A percentile compares a stretch with the other conserved stretches of the same genome.
phyloP scores from a whole-genome alignment of 768 basidiomycete genomes.

The Trametes villosa region DNA sequence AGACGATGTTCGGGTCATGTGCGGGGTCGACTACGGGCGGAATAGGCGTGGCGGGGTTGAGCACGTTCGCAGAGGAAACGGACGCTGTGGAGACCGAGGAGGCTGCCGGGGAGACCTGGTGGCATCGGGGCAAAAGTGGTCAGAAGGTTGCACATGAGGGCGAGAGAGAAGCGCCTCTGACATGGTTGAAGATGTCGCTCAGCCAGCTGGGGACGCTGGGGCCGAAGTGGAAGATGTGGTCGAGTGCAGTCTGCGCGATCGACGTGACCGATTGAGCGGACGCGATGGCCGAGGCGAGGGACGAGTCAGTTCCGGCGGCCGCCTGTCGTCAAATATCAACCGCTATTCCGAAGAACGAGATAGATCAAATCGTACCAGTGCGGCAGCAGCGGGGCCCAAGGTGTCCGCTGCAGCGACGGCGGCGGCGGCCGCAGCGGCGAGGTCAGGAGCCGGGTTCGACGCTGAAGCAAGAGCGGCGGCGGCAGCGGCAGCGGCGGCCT shows the following conservation, averaged over 20 bases:
- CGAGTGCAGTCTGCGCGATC: not conserved
- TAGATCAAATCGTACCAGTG: not conserved
- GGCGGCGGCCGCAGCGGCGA: slow-evolving; percentile 1
- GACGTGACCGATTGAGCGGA: not conserved
- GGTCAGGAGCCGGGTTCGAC: not conserved
- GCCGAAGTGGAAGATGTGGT: not conserved
- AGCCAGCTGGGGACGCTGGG: not conserved
- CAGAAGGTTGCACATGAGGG: no score
- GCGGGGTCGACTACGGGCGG: slow-evolving; percentile 2
- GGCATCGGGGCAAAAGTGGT: no score
- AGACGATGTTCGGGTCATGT: slow-evolving; percentile 1
- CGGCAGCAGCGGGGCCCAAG: slow-evolving; percentile 1
- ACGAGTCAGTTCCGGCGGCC: not conserved
- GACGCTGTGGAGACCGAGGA: slow-evolving; percentile 1
- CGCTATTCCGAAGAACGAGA: not conserved
- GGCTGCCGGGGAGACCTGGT: slow-evolving; percentile 3
- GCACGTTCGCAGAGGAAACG: not conserved
- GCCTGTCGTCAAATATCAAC: not conserved
- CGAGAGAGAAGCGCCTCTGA: not conserved
- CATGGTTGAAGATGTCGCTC: not conserved
- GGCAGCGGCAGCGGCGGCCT: not conserved
- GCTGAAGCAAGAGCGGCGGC: not conserved
- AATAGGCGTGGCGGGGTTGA: not conserved
- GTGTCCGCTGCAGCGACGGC: not conserved
- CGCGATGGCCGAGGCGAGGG: not conserved